Evolutionary conservation across 805 yeast genomes (phyloP).

Genomic region (Kluyveromyces wickerhamii): DNA sequence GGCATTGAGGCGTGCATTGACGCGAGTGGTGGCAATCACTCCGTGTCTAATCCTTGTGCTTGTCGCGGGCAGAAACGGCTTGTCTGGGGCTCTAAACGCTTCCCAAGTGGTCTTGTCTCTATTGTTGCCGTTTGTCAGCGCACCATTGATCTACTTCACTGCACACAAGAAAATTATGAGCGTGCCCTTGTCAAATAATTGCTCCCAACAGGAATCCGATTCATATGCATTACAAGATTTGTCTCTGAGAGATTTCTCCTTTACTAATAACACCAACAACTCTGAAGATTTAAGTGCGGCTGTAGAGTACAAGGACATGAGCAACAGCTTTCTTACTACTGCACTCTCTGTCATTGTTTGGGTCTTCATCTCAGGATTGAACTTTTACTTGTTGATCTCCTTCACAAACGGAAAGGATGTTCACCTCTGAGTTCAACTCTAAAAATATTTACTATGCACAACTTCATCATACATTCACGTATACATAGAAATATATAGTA

Average conservation of each 20-base stretch:
- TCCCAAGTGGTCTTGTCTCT: conserved; percentile 79
- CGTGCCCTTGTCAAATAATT: conserved; percentile 32
- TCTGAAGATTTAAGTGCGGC: conserved; percentile 33
- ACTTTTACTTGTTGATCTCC: conserved; percentile 51
- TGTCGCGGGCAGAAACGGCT: conserved; percentile 73
- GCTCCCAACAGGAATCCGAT: conserved; percentile 8
- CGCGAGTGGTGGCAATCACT: conserved; percentile 75
- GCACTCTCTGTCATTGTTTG: conserved; percentile 52
- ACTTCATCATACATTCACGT: no score
- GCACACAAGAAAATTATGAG: conserved; percentile 61
- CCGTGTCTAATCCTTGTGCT: conserved; percentile 77
- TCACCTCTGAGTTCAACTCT: no score
- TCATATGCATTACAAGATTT: conserved; percentile 11
- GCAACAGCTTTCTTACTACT: conserved; percentile 40
- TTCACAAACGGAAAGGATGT: conserved; percentile 40
- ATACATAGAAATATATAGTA: no score
- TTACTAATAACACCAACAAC: conserved; percentile 1
- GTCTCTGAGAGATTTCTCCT: not conserved
- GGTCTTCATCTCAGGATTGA: conserved; percentile 58
- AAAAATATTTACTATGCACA: no score
- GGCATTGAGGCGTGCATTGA: conserved; percentile 67
- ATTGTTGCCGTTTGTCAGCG: conserved; percentile 77
- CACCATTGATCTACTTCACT: conserved; percentile 80
- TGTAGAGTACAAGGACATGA: conserved; percentile 32
- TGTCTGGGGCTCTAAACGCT: conserved; percentile 67